These are phyloP conservation scores for Anethum foeniculum DNA, from an alignment of 140 eudicot genomes.

Conservation along the genomic window DNA sequence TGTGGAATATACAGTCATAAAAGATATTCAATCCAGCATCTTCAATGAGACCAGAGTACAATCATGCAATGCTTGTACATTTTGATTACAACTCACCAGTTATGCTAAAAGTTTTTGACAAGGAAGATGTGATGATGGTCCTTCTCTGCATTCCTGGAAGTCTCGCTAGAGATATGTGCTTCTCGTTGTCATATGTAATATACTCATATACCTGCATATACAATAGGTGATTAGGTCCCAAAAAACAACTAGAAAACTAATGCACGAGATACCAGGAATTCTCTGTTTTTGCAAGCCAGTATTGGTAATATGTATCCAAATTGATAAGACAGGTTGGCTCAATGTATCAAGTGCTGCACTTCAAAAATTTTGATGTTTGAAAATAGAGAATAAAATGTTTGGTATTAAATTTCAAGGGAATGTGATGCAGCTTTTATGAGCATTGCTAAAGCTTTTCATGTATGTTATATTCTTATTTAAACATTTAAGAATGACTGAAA, in stretches of 20 bases:
- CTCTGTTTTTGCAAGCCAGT: neutral
- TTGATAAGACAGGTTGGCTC: neutral
- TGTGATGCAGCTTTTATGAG: neutral
- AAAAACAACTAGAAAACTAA: neutral
- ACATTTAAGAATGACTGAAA: constrained; percentile 12
- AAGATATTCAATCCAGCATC: neutral
- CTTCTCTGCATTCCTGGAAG: constrained; percentile 78
- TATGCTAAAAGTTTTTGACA: constrained; percentile 82
- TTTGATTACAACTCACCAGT: constrained; percentile 41
- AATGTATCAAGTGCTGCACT: neutral
- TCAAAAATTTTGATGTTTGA: neutral
- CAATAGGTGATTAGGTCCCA: neutral
- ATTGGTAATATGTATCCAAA: neutral
- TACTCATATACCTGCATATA: constrained; percentile 78
- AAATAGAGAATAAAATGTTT: neutral
- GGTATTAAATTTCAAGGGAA: neutral
- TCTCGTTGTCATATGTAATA: constrained; percentile 52
- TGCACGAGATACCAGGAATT: neutral
- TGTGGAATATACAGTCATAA: neutral
- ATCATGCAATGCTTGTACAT: neutral
- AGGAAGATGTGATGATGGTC: constrained; percentile 81
- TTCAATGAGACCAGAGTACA: neutral
- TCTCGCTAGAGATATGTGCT: constrained; percentile 70
- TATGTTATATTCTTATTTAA: neutral
- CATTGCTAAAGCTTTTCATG: neutral